phyloP scores from a whole-genome alignment of 805 yeast genomes.

The Hyphopichia homilentoma region DNA sequence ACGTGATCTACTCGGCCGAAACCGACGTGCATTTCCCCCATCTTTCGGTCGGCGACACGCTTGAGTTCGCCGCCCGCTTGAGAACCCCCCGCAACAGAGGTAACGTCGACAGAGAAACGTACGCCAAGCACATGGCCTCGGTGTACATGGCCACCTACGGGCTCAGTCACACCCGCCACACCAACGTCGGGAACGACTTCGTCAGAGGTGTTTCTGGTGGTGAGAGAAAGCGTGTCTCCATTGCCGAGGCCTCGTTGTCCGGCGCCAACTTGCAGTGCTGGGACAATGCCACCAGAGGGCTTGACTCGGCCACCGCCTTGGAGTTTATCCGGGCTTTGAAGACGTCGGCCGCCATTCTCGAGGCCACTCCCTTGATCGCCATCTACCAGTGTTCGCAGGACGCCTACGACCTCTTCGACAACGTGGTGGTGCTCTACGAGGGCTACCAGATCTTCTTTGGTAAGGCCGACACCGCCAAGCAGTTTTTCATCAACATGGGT shows the following conservation, averaged over 20 bases:
- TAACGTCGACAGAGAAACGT: conserved; percentile 29
- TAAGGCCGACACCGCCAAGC: conserved; percentile 38
- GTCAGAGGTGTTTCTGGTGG: conserved; percentile 81
- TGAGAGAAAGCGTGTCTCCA: conserved; percentile 80
- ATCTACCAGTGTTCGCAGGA: conserved; percentile 52
- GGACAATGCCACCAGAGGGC: conserved; percentile 83
- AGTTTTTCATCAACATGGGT: conserved; percentile 58
- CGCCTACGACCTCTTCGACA: conserved; percentile 47
- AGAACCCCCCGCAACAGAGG: conserved; percentile 41
- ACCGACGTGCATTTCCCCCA: conserved; percentile 56
- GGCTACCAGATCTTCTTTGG: conserved; percentile 49
- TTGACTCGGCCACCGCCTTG: conserved; percentile 80
- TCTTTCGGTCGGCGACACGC: conserved; percentile 52
- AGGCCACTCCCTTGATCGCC: conserved; percentile 57
- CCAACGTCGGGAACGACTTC: conserved; percentile 61
- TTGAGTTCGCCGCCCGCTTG: conserved; percentile 52
- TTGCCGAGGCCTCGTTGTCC: conserved; percentile 70
- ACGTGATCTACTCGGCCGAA: conserved; percentile 46
- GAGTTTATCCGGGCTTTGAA: conserved; percentile 69
- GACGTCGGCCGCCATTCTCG: conserved; percentile 49
- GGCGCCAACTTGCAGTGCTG: conserved; percentile 54
- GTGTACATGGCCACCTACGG: conserved; percentile 46
- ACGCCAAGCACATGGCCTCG: conserved; percentile 39
- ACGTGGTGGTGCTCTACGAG: conserved; percentile 43
- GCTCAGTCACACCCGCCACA: conserved; percentile 50